Percentiles rank a stretch among this genome's conserved stretches.
These are phyloP conservation scores for Pythium vanterpoolii DNA, from an alignment of 352 stramenopile species.

Conservation along the genomic window DNA sequence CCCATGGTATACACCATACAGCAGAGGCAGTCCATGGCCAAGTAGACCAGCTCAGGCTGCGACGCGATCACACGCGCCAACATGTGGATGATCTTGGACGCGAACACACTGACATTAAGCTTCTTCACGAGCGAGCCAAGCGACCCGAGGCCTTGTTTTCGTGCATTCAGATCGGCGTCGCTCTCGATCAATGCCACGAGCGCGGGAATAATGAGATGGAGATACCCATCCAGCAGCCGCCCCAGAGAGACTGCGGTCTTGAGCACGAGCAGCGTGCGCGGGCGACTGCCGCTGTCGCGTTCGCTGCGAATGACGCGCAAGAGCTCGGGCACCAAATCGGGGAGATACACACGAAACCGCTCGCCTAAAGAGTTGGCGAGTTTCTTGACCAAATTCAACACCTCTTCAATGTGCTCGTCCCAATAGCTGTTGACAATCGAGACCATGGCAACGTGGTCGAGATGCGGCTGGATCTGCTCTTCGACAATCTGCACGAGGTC, in stretches of 20 bases:
- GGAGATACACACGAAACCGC: slow-evolving; percentile 87
- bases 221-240: slow-evolving; percentile 73
- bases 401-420: slow-evolving; percentile 93
- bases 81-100: slow-evolving; percentile 90
- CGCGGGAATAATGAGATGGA: slow-evolving; percentile 82
- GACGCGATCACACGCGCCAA: slow-evolving; percentile 78
- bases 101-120: slow-evolving; percentile 86
- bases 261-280: slow-evolving; percentile 71
- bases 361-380: slow-evolving; percentile 82
- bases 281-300: slow-evolving; percentile 58
- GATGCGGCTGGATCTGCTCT: slow-evolving; percentile 93
- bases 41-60: slow-evolving; percentile 80
- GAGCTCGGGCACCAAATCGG: slow-evolving; percentile 85
- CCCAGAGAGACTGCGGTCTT: slow-evolving; percentile 79
- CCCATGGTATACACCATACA: slow-evolving; percentile 90
- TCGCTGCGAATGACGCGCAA: slow-evolving; percentile 83
- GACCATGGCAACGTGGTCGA: slow-evolving; percentile 80
- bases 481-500: slow-evolving; percentile 96
- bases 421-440: slow-evolving; percentile 84
- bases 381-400: slow-evolving; percentile 97
- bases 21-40: slow-evolving; percentile 86
- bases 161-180: slow-evolving; percentile 74
- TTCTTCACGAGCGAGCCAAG: slow-evolving; percentile 87
- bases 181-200: slow-evolving; percentile 82
- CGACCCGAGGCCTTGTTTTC: slow-evolving; percentile 78